Evolutionary conservation across 805 yeast genomes (phyloP).

Genomic region (Candida silvatica): DNA sequence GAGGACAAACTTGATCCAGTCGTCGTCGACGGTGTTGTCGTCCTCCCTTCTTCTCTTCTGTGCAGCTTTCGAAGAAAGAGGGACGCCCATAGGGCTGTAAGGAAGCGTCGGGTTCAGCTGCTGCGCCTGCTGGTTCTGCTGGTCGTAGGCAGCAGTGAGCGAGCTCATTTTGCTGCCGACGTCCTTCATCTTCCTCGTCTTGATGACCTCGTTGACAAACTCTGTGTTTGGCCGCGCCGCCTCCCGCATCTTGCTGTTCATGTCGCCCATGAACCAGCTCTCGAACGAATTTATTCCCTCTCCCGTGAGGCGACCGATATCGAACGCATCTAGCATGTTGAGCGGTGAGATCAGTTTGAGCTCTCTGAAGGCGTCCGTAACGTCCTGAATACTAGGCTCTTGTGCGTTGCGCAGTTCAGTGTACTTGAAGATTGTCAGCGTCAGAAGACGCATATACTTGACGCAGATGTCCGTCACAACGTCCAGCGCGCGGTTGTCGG

Average conservation of each 20-base stretch:
- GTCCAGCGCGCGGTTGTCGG: slow-evolving; percentile 64
- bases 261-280: slow-evolving; percentile 45
- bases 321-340: slow-evolving; percentile 44
- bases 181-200: slow-evolving; percentile 12
- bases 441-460: slow-evolving; percentile 49
- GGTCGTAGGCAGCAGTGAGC: slow-evolving; percentile 25
- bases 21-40: slow-evolving; percentile 20
- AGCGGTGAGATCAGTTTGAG: slow-evolving; percentile 56
- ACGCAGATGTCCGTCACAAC: slow-evolving; percentile 70
- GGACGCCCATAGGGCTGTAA: slow-evolving; percentile 2
- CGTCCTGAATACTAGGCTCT: slow-evolving; percentile 47
- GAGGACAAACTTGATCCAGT: slow-evolving; percentile 24
- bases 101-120: slow-evolving; percentile 15
- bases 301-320: slow-evolving; percentile 34
- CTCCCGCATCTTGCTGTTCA: slow-evolving; percentile 34
- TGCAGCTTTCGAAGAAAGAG: neutral
- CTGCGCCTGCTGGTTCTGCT: slow-evolving; percentile 18
- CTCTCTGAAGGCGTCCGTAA: slow-evolving; percentile 60
- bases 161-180: slow-evolving; percentile 23
- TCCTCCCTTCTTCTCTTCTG: slow-evolving; percentile 3
- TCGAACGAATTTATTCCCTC: slow-evolving; percentile 42
- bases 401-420: slow-evolving; percentile 35
- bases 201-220: slow-evolving; percentile 16
- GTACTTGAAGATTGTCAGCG: slow-evolving; percentile 39
- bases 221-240: slow-evolving; percentile 24